Base-by-base conservation (phyloP, 164 flowering plant genomes). In the Vitis amurensis region DNA sequence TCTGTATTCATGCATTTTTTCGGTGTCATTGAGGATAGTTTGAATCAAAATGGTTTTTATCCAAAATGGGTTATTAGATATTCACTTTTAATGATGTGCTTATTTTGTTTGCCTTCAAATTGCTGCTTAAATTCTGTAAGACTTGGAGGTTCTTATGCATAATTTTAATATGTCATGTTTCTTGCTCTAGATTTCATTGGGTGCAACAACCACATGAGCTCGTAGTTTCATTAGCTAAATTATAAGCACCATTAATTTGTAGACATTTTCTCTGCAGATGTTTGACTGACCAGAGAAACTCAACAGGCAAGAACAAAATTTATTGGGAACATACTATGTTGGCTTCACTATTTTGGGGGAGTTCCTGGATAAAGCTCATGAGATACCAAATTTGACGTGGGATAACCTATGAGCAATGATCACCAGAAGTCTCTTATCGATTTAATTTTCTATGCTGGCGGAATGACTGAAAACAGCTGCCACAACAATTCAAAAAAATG, bases 251-350 rank as follows among this genome's bases (percentile, higher is more conserved):
- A 50, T 55, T 70, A 50, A 69, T 76, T 68, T 56, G 68, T 15
- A 1, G 48, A 3, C 27, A 58, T 47, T 73, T 71, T 29, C 61
- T 17, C 44, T 79, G 80, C 85, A 84, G 87, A 79, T 78, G 82
- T 79, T 71, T 81, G 84, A 81, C 23, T 55, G 75, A 57, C 67
- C 9, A 62, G 67, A 60, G 59, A 77, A 77, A 58, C 61, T 57
- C 68, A 17, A 44, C 56, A 50, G 61, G 62, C 63, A 58, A 67
- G 68, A 68, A 13, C 62, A 71, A 53, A 47, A 47, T 15, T 71
- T 68, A 44, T 71, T 63, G 64, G 71, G 49, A 37, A 15, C 17
- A 10, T 50, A 3, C n/a, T 49, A 37, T 14, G 37, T 23, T 14
- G 14, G 61, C 56, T 55, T 67, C 67, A 51, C 16, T 60, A 37